Conservation (phyloP, 202 grass and related monocot species). For the Schoenoplectus tabernaemontani region DNA sequence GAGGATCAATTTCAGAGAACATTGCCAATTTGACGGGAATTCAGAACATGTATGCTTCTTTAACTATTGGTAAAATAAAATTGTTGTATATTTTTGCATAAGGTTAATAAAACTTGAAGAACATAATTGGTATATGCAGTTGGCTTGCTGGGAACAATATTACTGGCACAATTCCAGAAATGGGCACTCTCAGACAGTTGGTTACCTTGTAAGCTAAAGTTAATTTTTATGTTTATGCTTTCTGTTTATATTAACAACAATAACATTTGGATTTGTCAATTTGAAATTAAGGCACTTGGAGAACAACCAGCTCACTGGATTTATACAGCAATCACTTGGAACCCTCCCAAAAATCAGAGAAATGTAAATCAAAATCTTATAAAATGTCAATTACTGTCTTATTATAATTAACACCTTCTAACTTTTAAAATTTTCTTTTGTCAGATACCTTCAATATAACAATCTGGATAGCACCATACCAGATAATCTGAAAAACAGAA, state of each 20-base stretch:
- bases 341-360: conserved; percentile 39
- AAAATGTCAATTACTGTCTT: background rate
- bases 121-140: conserved; percentile 34
- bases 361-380: conserved; percentile 37
- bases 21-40: conserved; percentile 66
- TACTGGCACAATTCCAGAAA: conserved; percentile 51
- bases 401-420: background rate
- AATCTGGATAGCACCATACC: conserved; percentile 45
- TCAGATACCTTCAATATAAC: conserved; percentile 68
- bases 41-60: conserved; percentile 51
- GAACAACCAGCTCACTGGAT: conserved; percentile 47
- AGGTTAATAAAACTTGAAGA: background rate
- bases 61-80: background rate
- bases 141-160: conserved; percentile 68
- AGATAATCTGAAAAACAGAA: conserved; percentile 42
- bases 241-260: background rate
- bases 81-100: background rate
- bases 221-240: background rate
- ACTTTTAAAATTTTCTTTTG: background rate
- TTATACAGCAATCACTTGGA: conserved; percentile 47
- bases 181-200: conserved; percentile 47
- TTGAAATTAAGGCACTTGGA: conserved; percentile 62
- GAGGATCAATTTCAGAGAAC: conserved; percentile 49
- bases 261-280: background rate
- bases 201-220: conserved; percentile 42